Conservation (phyloP, 1,284 basidiomycete genomes). For the Boletus sp. region DNA sequence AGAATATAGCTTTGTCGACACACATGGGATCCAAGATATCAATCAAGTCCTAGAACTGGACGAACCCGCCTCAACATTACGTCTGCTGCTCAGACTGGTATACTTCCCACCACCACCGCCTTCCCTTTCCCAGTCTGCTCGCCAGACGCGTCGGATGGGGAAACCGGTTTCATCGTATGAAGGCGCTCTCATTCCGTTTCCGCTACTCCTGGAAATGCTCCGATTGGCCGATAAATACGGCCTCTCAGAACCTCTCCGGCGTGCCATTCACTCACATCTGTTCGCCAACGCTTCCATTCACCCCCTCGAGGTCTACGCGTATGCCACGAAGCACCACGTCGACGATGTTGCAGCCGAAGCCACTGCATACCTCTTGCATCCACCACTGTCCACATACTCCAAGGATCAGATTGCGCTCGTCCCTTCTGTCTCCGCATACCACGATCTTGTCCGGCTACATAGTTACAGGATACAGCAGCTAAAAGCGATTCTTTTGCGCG, state of each 20-base stretch:
- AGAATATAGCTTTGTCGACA: slow-evolving; percentile 17
- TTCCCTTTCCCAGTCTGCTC: slow-evolving; percentile 29
- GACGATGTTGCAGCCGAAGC: slow-evolving; percentile 48
- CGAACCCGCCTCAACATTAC: slow-evolving; percentile 45
- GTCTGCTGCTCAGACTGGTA: slow-evolving; percentile 49
- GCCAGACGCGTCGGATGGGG: slow-evolving; percentile 30
- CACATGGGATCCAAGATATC: slow-evolving; percentile 17
- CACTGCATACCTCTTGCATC: slow-evolving; percentile 49
- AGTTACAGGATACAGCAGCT: slow-evolving; percentile 48
- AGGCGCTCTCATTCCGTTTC: slow-evolving; percentile 53
- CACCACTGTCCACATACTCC: slow-evolving; percentile 52
- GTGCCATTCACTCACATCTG: slow-evolving; percentile 47
- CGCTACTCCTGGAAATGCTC: slow-evolving; percentile 52
- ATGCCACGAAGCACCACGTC: slow-evolving; percentile 42
- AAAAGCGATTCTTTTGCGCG: slow-evolving; percentile 45
- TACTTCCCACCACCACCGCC: slow-evolving; percentile 45
- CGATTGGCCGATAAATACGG: slow-evolving; percentile 60
- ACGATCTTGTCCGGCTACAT: slow-evolving; percentile 55
- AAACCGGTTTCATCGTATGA: slow-evolving; percentile 31
- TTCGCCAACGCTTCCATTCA: slow-evolving; percentile 47
- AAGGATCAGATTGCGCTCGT: slow-evolving; percentile 48
- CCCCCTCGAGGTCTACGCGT: slow-evolving; percentile 55
- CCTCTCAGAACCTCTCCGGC: slow-evolving; percentile 41
- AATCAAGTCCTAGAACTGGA: slow-evolving; percentile 45
- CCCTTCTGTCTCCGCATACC: slow-evolving; percentile 55